Percentiles rank a stretch among this genome's conserved stretches.
phyloP scores from a whole-genome alignment of 768 basidiomycete genomes.

The Russula virescens region DNA sequence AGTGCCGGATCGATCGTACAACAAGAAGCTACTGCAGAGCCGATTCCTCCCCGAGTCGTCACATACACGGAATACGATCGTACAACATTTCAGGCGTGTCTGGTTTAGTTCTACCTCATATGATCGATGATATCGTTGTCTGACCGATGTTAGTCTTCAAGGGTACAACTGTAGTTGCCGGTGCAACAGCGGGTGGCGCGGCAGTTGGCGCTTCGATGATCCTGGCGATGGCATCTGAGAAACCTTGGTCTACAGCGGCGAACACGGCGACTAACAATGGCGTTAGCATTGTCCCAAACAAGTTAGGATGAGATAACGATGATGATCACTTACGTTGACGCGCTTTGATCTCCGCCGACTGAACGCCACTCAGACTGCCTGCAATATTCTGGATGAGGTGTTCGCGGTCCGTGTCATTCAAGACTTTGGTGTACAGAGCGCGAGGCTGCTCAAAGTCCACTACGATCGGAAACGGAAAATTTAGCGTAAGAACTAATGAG shows the following conservation, averaged over 20 bases:
- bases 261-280: slow-evolving; percentile 9
- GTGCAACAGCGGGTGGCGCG: slow-evolving; percentile 54
- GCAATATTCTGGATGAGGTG: slow-evolving; percentile 65
- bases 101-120: neutral
- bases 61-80: neutral
- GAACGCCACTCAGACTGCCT: slow-evolving; percentile 56
- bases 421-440: slow-evolving; percentile 60
- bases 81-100: neutral
- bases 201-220: slow-evolving; percentile 57
- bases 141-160: slow-evolving; percentile 35
- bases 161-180: slow-evolving; percentile 51
- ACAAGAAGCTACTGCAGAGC: neutral
- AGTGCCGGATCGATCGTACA: too few relatives aligned
- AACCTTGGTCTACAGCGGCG: slow-evolving; percentile 65
- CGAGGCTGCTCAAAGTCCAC: slow-evolving; percentile 86
- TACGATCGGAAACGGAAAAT: slow-evolving; percentile 29
- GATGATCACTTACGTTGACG: slow-evolving; percentile 57
- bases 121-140: neutral
- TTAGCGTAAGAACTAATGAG: neutral
- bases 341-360: slow-evolving; percentile 52
- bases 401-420: slow-evolving; percentile 52
- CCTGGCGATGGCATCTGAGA: slow-evolving; percentile 75
- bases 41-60: neutral
- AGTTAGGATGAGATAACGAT: neutral
- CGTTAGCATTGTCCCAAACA: slow-evolving; percentile 49